phyloP scores from a whole-genome alignment of 139 green algal species.

The Gonium pectorale region DNA sequence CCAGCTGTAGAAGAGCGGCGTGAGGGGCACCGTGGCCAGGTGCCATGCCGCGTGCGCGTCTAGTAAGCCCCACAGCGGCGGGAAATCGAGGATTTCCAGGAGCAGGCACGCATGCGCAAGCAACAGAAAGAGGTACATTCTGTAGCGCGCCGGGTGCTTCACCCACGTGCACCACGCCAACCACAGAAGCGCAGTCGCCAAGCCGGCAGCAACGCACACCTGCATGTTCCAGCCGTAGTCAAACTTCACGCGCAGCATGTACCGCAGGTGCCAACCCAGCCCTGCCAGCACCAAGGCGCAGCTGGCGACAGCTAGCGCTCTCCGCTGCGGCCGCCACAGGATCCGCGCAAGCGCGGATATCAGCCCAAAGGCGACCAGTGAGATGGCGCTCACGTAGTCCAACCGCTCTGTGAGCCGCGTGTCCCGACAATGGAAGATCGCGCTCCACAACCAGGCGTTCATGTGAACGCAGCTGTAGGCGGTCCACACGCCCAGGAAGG shows the following conservation, averaged over 20 bases:
- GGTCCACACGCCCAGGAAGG: conserved; percentile 70
- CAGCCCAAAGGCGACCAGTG: conserved; percentile 58
- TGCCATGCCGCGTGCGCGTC: conserved; percentile 93
- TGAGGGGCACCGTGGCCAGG: conserved; percentile 77
- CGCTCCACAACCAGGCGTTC: conserved; percentile 85
- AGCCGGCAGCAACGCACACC: conserved; percentile 75
- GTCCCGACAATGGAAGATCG: conserved; percentile 87
- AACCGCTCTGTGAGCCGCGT: conserved; percentile 68
- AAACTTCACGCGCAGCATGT: conserved; percentile 88
- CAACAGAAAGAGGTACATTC: conserved; percentile 71
- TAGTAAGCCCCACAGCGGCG: conserved; percentile 72
- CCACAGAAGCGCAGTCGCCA: conserved; percentile 58
- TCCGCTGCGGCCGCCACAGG: background rate
- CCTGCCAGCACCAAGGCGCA: conserved; percentile 13
- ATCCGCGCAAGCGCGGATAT: conserved; percentile 47
- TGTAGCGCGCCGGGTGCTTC: conserved; percentile 53
- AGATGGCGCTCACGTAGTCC: conserved; percentile 78
- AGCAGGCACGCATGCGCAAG: conserved; percentile 70
- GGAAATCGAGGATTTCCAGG: conserved; percentile 91
- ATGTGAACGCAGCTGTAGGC: conserved; percentile 65
- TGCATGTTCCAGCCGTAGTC: conserved; percentile 90
- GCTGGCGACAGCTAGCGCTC: background rate
- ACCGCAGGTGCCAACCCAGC: conserved; percentile 67
- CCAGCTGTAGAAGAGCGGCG: conserved; percentile 83
- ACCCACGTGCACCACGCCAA: background rate